A percentile compares a stretch with the other conserved stretches of the same genome.
phyloP scores from a whole-genome alignment of 2,329 filamentous ascomycete species.

The Coniella vitis region DNA sequence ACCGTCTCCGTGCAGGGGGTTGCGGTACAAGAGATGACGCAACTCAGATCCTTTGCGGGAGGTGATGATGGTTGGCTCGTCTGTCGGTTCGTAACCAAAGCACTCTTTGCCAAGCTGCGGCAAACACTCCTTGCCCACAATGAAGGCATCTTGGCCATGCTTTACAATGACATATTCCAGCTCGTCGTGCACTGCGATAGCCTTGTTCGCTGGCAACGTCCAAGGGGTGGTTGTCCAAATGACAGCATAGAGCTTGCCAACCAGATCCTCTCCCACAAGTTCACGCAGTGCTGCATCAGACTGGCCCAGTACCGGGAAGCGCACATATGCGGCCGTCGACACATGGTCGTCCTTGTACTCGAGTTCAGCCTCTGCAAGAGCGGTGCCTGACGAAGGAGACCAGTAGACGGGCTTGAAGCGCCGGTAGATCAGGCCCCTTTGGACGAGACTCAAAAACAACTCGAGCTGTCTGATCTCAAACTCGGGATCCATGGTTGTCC shows the following conservation, averaged over 20 bases:
- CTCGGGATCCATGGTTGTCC: constrained; percentile 70
- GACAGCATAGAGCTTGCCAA: constrained; percentile 61
- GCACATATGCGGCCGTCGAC: constrained; percentile 70
- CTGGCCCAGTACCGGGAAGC: constrained; percentile 60
- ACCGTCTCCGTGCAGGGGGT: constrained; percentile 56
- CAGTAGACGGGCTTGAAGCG: constrained; percentile 81
- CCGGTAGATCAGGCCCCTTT: constrained; percentile 67
- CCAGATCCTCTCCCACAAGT: constrained; percentile 28
- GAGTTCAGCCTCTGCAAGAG: constrained; percentile 76
- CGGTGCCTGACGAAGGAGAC: constrained; percentile 72
- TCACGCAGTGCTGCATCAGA: constrained; percentile 32
- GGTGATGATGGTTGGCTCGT: constrained; percentile 1
- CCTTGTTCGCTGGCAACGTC: constrained; percentile 90
- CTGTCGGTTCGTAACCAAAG: constrained; percentile 44
- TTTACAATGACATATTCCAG: constrained; percentile 67
- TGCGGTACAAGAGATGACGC: constrained; percentile 58
- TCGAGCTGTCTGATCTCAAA: constrained; percentile 71
- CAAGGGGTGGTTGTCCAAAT: constrained; percentile 98
- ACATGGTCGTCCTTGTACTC: constrained; percentile 73
- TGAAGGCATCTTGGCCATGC: constrained; percentile 49
- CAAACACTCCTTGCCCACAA: constrained; percentile 67
- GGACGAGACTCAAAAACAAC: constrained; percentile 70
- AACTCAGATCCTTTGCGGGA: constrained; percentile 53
- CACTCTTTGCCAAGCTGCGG: constrained; percentile 46
- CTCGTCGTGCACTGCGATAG: constrained; percentile 72